Evolutionary conservation across 2,329 filamentous ascomycete genomes (phyloP).

Genomic region (Colletotrichum cereale): DNA sequence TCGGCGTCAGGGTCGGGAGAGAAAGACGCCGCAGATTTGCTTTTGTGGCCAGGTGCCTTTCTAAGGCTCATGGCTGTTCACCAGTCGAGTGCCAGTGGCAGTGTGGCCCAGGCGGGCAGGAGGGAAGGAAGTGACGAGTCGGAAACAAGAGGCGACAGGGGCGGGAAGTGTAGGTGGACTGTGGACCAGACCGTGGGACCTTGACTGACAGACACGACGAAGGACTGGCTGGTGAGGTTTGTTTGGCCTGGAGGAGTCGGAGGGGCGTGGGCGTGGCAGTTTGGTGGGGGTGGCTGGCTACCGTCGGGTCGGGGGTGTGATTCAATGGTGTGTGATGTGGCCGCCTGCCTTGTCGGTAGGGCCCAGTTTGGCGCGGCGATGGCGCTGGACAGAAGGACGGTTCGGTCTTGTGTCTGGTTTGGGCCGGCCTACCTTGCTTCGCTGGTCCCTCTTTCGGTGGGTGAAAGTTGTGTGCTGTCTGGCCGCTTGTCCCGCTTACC

Average conservation of each 20-base stretch:
- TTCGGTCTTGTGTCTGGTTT: background rate
- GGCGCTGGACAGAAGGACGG: background rate
- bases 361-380: background rate
- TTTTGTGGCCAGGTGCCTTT: conserved; percentile 38
- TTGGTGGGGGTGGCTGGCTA: conserved; percentile 19
- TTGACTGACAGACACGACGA: conserved; percentile 11
- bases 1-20: conserved; percentile 33
- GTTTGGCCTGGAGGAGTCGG: conserved; percentile 2
- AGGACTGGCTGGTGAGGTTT: background rate
- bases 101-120: conserved; percentile 16
- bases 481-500: conserved; percentile 27
- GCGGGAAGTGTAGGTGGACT: conserved; percentile 21
- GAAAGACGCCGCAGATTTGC: conserved; percentile 30
- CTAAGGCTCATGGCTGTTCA: conserved; percentile 35
- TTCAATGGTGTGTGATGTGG: conserved; percentile 14
- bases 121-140: conserved; percentile 35
- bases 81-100: conserved; percentile 29
- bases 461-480: conserved; percentile 7
- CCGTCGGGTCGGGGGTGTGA: background rate
- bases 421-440: conserved; percentile 5
- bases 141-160: conserved; percentile 35
- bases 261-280: conserved; percentile 1
- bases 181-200: conserved; percentile 16
- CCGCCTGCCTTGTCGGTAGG: conserved; percentile 13
- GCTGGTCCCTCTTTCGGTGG: background rate